Base-by-base conservation (phyloP, 2,329 filamentous ascomycete genomes). In the Beauveria asiatica region DNA sequence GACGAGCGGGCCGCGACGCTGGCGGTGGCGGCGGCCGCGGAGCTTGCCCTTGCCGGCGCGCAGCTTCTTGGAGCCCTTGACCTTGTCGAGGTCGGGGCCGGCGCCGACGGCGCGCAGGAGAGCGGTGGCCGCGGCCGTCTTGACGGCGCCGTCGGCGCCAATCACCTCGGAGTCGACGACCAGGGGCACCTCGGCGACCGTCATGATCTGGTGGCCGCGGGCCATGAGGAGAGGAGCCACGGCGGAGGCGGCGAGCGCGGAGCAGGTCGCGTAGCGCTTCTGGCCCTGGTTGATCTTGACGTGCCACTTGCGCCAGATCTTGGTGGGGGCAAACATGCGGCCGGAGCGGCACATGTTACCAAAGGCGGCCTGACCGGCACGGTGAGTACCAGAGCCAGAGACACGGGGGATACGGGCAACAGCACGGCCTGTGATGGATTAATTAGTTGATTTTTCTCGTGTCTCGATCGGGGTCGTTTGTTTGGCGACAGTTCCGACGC, bases 301-400 rank as follows among this genome's bases (percentile, higher is more conserved):
- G 86, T 99, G 94, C 95, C 94, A 99, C 85, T 96, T 97, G 79
- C 94, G 87, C 95, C 94, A 99, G 83, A 96, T 89, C 89, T 99
- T 99, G 82, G 94, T 99, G 70, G 94, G 94, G 71, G 94, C 94
- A 83, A 99, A 99, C 94, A 99, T 99, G 83, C 94, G 94, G 84
- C 95, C 94, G 77, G 93, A 96, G 79, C 94, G 92, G 84, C 94
- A 99, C 92, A 93, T 92, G 90, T 99, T 99, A 91, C 94, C 94
- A 81, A 97, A 99, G 72, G 94, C 94, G 80, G 94, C 94, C 85
- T 99, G 94, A 84, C 94, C 94, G 76, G 94, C 94, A 86, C 94
- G 93, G 88, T 99, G 94, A 78, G 94, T 99, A 91, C 94, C 94
- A 84, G 94, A 93, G 87, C 94, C 94, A 77, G 94, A 97, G 79